Conservation (phyloP, 2,329 filamentous ascomycete genomes). For the Dissoconium aciculare region DNA sequence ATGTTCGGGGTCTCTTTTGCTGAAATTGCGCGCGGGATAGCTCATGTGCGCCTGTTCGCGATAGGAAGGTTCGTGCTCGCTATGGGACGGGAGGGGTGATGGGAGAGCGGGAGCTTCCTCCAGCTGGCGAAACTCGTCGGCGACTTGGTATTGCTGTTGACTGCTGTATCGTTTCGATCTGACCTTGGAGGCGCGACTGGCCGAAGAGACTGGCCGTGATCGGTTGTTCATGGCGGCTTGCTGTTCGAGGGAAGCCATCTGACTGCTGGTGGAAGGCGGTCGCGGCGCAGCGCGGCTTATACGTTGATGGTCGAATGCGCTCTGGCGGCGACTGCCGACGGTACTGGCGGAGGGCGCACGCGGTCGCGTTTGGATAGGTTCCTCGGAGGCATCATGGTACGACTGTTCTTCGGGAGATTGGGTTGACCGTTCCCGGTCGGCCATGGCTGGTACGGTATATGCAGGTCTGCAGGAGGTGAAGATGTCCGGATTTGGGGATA, state of each 20-base stretch:
- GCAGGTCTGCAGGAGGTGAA: too few relatives aligned
- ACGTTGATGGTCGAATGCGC: constrained; percentile 15
- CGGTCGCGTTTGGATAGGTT: background rate
- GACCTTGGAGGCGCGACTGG: constrained; percentile 7
- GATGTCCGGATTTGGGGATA: too few relatives aligned
- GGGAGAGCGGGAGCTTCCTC: constrained; percentile 2
- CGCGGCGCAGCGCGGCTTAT: constrained; percentile 5
- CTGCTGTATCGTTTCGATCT: background rate
- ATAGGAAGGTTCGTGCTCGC: constrained; percentile 3
- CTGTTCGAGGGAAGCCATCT: background rate
- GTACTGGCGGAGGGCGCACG: constrained; percentile 10
- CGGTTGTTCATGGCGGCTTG: too few relatives aligned
- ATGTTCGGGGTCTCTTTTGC: background rate
- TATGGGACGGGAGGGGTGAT: background rate
- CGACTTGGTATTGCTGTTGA: background rate
- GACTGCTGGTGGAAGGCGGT: background rate
- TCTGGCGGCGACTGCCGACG: constrained; percentile 12
- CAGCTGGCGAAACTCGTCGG: constrained; percentile 2
- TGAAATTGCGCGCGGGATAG: background rate
- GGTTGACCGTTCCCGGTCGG: too few relatives aligned
- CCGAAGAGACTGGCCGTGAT: constrained; percentile 10
- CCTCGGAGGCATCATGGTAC: too few relatives aligned
- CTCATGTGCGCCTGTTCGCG: background rate
- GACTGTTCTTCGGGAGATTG: too few relatives aligned
- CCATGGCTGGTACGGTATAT: too few relatives aligned